Conservation (phyloP, 2,329 filamentous ascomycete genomes). For the Phaeosphaeriaceae sp. region DNA sequence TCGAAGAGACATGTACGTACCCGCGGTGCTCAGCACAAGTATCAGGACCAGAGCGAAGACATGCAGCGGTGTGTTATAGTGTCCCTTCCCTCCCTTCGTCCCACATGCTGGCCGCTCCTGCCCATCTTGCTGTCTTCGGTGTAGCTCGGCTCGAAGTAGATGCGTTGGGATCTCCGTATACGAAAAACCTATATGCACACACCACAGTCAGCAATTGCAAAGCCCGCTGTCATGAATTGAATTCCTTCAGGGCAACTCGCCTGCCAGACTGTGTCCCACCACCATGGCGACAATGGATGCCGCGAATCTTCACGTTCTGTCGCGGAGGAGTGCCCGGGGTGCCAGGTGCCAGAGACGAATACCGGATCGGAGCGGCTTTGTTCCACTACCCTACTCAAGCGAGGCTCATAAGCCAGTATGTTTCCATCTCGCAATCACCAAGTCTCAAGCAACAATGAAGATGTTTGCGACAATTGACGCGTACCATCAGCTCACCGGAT, state of each 20-base stretch:
- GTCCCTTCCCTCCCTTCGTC: slow-evolving; percentile 53
- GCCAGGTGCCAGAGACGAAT: slow-evolving; percentile 14
- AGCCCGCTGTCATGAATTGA: slow-evolving; percentile 2
- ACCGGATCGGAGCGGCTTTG: slow-evolving; percentile 26
- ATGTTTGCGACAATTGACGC: slow-evolving; percentile 4
- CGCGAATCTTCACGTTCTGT: slow-evolving; percentile 4
- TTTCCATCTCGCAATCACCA: slow-evolving; percentile 5
- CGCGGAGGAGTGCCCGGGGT: not conserved
- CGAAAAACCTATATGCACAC: slow-evolving; percentile 28
- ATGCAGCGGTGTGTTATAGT: slow-evolving; percentile 64
- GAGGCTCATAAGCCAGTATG: slow-evolving; percentile 7
- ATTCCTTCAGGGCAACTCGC: slow-evolving; percentile 17
- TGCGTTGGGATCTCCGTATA: slow-evolving; percentile 51
- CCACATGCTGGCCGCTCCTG: slow-evolving; percentile 59
- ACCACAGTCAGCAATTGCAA: slow-evolving; percentile 19
- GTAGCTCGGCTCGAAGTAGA: slow-evolving; percentile 58
- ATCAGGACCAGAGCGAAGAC: slow-evolving; percentile 66
- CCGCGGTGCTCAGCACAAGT: slow-evolving; percentile 61
- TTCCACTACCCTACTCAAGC: slow-evolving; percentile 17
- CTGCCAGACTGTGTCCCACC: slow-evolving; percentile 21
- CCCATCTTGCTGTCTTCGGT: slow-evolving; percentile 53
- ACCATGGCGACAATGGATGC: slow-evolving; percentile 24
- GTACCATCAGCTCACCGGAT: slow-evolving; percentile 2
- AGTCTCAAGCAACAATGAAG: not conserved
- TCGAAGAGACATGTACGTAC: slow-evolving; percentile 38